phyloP scores from a whole-genome alignment of 257 asterid genomes.

The Buddleja alternifolia region DNA sequence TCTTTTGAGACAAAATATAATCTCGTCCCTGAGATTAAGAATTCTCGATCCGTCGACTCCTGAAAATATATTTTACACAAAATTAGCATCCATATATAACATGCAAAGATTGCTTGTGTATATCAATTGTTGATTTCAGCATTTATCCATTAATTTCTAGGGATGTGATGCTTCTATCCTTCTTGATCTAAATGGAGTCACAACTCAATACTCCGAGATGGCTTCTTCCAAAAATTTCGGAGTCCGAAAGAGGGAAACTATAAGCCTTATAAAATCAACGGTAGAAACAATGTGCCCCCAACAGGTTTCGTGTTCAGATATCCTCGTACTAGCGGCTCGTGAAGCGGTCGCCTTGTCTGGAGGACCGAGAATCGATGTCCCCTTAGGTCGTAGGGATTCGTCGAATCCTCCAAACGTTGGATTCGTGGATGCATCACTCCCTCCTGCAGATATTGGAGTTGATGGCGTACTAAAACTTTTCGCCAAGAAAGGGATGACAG shows the following conservation, averaged over 20 bases:
- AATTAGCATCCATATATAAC: too few relatives aligned
- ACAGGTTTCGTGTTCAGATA: constrained; percentile 62
- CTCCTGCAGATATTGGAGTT: constrained; percentile 39
- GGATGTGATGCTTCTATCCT: constrained; percentile 74
- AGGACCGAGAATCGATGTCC: constrained; percentile 53
- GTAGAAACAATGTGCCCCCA: constrained; percentile 51
- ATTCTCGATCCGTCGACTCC: too few relatives aligned
- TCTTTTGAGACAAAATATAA: too few relatives aligned
- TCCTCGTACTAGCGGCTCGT: constrained; percentile 52
- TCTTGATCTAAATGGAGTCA: constrained; percentile 29
- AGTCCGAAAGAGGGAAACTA: constrained; percentile 42
- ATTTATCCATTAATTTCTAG: too few relatives aligned
- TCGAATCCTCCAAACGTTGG: constrained; percentile 21
- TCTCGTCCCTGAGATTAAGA: too few relatives aligned
- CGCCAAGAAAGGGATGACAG: constrained; percentile 37
- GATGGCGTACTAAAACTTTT: constrained; percentile 41
- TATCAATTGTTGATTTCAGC: too few relatives aligned
- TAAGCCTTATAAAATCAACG: constrained; percentile 39
- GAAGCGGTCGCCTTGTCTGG: constrained; percentile 56
- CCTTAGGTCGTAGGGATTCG: constrained; percentile 60
- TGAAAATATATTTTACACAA: too few relatives aligned
- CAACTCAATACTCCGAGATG: constrained; percentile 31
- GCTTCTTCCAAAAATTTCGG: constrained; percentile 45
- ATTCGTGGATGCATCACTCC: constrained; percentile 42
- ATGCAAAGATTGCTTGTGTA: too few relatives aligned